Conservation (phyloP, 495 filamentous ascomycete species). For the Aspergillus mulundensis region DNA sequence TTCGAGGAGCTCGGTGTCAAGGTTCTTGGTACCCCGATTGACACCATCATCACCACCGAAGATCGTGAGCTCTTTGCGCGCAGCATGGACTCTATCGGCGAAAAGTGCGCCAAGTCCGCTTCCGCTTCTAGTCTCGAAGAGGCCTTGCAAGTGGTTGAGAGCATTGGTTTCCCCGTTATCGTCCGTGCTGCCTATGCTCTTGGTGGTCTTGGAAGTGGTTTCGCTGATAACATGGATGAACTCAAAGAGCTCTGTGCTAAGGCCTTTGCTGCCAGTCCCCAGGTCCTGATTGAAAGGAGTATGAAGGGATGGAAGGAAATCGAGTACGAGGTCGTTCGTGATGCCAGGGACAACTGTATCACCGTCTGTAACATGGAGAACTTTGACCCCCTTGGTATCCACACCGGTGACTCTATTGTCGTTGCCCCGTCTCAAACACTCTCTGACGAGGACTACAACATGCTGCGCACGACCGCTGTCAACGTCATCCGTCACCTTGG, state of each 20-base stretch:
- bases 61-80: conserved; percentile 95
- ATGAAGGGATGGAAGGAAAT: conserved; percentile 99
- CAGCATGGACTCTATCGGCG: conserved; percentile 96
- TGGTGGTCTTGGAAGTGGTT: conserved; percentile 91
- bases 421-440: conserved; percentile 96
- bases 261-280: conserved; percentile 90
- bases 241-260: conserved; percentile 89
- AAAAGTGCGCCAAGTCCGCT: conserved; percentile 96
- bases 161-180: conserved; percentile 94
- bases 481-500: conserved; percentile 97
- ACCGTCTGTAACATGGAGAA: conserved; percentile 99
- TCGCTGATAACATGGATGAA: conserved; percentile 86
- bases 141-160: conserved; percentile 74
- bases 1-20: conserved; percentile 86
- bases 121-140: conserved; percentile 85
- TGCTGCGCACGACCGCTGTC: conserved; percentile 96
- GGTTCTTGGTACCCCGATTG: conserved; percentile 93
- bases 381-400: conserved; percentile 96
- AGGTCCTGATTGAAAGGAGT: conserved; percentile 92
- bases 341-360: conserved; percentile 96
- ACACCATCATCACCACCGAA: conserved; percentile 97
- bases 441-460: conserved; percentile 98
- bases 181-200: conserved; percentile 95
- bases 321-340: conserved; percentile 96
- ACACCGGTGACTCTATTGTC: conserved; percentile 97